Base-by-base conservation (phyloP, 805 yeast species). In the Kuraishia capsulata region DNA sequence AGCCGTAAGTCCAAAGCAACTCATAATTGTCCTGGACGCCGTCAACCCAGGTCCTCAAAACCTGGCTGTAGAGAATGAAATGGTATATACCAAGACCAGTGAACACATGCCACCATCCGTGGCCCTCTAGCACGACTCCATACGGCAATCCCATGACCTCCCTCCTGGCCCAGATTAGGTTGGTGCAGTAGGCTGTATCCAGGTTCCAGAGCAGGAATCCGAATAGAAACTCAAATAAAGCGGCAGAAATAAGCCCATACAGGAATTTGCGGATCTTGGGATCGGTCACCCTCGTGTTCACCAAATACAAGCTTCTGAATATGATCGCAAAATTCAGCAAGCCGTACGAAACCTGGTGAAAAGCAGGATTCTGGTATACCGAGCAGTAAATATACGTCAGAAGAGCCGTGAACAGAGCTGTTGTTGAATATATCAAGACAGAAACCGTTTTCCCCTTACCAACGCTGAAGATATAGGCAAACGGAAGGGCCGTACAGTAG, bases 41-140 rank as follows among this genome's bases (percentile, higher is more conserved):
- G 14, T 68, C 65, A 44, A 81, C 67, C 59, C 80, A 76, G 30
- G 78, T 59, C 45, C 92, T 72, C 44, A 88, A 64, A 47, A 81
- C 78, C 61, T 85, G 88, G 49, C 79, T 68, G 52, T 80, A 85
- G 3, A 82, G 78, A 45, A 88, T 69, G 56, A 84, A 87, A 54
- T 69, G 81, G 60, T 86, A 89, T 10, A 88, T 89, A 1, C 96
- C 95, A 16, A 76, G 62, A 0, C 92, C 88, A 0, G 89, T 81
- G 40, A 82, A 64, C 20, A 82, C 61, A 53, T 88, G 97, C 97
- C 97, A 88, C 96, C 96, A 89, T 19, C 92, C 95, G 51, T 88
- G 97, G 19, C 89, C 78, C 56, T 88, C 97, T 24, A 89, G 65
- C 3, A 88, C 48, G 41, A 84, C 76, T 2, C 96, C 96, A 41